Base-by-base conservation (phyloP, 2,329 filamentous ascomycete genomes). In the Cryphonectria nitschkei region DNA sequence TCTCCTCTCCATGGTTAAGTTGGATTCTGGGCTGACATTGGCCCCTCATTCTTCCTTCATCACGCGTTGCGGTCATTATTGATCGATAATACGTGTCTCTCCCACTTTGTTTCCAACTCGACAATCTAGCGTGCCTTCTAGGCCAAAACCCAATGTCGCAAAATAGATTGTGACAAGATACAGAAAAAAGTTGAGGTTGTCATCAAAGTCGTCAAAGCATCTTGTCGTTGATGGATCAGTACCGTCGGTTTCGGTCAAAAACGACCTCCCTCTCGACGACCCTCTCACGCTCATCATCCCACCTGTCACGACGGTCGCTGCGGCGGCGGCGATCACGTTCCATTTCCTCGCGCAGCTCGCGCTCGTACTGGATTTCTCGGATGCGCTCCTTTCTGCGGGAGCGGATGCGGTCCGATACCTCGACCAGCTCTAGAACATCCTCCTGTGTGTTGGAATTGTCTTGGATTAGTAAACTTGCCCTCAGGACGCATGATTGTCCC, bases 351-450 rank as follows among this genome's bases (percentile, higher is more conserved):
- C 85, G 84, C 74, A 85, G 85, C 58, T 88, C 84, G 68, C 87
- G 84, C 80, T 93, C 90, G 78, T 85, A 89, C 77, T 87, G 82
- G 52, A 86, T 81, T 75, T 89, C 86, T 63, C 84, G 83, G 50
- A 84, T 82, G 67, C 87, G 84, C 26, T 86, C 81, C 76, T 83
- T 84, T 72, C 87, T 86, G 46, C 82, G 87, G 70, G 88, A 88
- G 50, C 93, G 92, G 77, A 98, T 96, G 29, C 93, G 88, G 73
- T 97, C 92, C 0, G 94, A 93, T 3, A 97, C 80, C 74, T 96
- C 89, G 37, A 97, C 93, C 4, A 98, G 88, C 74, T 92, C 90
- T 60, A 94, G 87, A 63, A 98, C 93, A 75, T 98, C 94, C 78
- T 97, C 93, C 94, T 97, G 76, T 68, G 37, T 14, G 54, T n/a